Evolutionary conservation across 495 filamentous ascomycete species (phyloP).

Genomic region (Aspergillus olivimuriae): DNA sequence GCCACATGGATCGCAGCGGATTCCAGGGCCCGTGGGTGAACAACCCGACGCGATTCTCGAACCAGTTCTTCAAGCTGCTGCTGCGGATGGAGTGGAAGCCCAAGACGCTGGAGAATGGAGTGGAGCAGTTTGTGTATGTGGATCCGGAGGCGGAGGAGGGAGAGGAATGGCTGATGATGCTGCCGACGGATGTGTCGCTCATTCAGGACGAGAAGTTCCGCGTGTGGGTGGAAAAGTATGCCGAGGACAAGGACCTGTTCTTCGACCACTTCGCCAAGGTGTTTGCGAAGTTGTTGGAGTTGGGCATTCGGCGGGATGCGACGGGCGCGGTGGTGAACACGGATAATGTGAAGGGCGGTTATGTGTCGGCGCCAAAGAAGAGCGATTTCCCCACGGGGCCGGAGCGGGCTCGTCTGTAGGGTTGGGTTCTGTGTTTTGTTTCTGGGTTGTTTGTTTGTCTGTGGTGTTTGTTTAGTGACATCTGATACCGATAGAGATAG

Average conservation of each 20-base stretch:
- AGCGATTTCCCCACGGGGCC: slow-evolving; percentile 38
- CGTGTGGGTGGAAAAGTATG: slow-evolving; percentile 54
- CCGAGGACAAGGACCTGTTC: slow-evolving; percentile 54
- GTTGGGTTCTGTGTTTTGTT: neutral
- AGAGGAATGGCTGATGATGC: slow-evolving; percentile 51
- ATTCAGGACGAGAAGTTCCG: slow-evolving; percentile 31
- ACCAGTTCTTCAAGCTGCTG: slow-evolving; percentile 55
- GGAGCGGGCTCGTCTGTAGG: slow-evolving; percentile 1
- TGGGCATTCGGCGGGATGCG: slow-evolving; percentile 51
- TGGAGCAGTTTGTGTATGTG: slow-evolving; percentile 52
- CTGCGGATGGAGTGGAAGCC: slow-evolving; percentile 49
- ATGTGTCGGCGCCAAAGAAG: slow-evolving; percentile 55
- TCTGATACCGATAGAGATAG: no score
- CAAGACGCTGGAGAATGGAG: slow-evolving; percentile 44
- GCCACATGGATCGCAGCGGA: slow-evolving; percentile 53
- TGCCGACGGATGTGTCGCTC: slow-evolving; percentile 41
- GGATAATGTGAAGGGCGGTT: slow-evolving; percentile 48
- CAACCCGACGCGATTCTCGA: slow-evolving; percentile 58
- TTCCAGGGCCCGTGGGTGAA: slow-evolving; percentile 60
- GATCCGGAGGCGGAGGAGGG: slow-evolving; percentile 50
- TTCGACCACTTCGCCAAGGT: slow-evolving; percentile 54
- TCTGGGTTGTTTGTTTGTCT: neutral
- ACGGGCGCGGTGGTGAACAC: slow-evolving; percentile 43
- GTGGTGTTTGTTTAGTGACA: no score
- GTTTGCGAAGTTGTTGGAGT: slow-evolving; percentile 57